Conservation (phyloP, 169 alveolate genomes). For the Eimeria acervulina region DNA sequence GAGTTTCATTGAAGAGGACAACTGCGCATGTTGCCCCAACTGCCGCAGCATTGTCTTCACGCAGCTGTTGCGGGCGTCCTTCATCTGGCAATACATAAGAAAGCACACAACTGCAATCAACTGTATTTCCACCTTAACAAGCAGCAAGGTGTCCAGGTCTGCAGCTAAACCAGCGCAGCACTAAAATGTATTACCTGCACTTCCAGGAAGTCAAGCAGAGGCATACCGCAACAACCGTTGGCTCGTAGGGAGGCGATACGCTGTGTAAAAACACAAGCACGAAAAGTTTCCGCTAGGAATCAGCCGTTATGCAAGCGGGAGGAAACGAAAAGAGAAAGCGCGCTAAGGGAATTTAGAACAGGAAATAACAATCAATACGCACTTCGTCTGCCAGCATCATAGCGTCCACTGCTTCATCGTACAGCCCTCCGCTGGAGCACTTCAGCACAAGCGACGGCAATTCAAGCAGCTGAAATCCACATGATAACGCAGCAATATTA, state of each 20-base stretch:
- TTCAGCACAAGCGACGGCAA: constrained; percentile 58
- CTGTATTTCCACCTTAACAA: not conserved
- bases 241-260: constrained; percentile 56
- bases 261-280: not conserved
- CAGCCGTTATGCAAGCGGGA: not conserved
- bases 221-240: constrained; percentile 59
- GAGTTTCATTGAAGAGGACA: constrained; percentile 60
- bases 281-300: not conserved
- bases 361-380: not conserved
- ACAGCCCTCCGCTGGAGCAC: constrained; percentile 67
- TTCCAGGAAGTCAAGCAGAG: constrained; percentile 37
- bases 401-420: constrained; percentile 69
- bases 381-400: constrained; percentile 71
- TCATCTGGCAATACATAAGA: constrained; percentile 5
- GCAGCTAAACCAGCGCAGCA: not conserved
- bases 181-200: constrained; percentile 9
- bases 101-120: not conserved
- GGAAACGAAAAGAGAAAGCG: not conserved
- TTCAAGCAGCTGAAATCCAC: constrained; percentile 40
- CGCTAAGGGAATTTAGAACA: not conserved
- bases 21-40: constrained; percentile 62
- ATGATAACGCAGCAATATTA: not conserved
- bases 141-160: not conserved
- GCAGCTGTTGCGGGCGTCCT: constrained; percentile 58
- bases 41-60: constrained; percentile 68